Base-by-base conservation (phyloP, 768 basidiomycete genomes). In the Gelatoporia subvermispora region DNA sequence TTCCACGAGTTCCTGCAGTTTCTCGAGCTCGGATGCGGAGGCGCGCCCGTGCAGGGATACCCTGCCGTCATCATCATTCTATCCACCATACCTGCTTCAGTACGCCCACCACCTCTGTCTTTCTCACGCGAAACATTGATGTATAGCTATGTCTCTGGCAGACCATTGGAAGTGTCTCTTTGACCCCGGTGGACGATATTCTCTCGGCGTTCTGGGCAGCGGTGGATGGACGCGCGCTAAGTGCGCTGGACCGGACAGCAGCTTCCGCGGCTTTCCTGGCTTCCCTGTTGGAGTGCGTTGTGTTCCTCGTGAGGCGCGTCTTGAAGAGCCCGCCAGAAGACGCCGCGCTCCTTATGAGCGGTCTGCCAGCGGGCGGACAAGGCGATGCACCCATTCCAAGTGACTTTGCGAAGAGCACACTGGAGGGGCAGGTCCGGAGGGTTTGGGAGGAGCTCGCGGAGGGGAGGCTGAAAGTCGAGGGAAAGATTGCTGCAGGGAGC, bases 181-280 rank as follows among this genome's bases (percentile, higher is more conserved):
- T 54, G 1, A 23, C 61, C 18, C 63, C 70, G 62, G 43, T 85
- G 2, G 55, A 69, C 2, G 72, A 74, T 23, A 68, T 95, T 37
- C 88, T 92, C 60, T 66, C 72, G 1, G 79, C 89, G 0, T 82
- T 97, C 58, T 96, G 93, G 92, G 77, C 82, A 15, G 92, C 89
- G 0, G 64, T 90, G 1, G 82, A 88, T 44, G 78, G 79, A 5
- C 77, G 80, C 20, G 81, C 85, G 0, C 71, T 88, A 4, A 78
- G 73, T 31, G 71, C 81, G 0, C 72, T 85, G 9, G 72, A 82
- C 42, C 73, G 80, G 5, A 60, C 70, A 1, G 68, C 69, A 8
- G 70, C 76, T 10, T 77, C 77, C 4, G 75, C 81, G 0, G 82
- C 88, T 9, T 88, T 93, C 66, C 67, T 86, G 16, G 72, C 78